These are phyloP conservation scores for Andrographis paniculata DNA, from an alignment of 305 asterid genomes.

Conservation along the genomic window DNA sequence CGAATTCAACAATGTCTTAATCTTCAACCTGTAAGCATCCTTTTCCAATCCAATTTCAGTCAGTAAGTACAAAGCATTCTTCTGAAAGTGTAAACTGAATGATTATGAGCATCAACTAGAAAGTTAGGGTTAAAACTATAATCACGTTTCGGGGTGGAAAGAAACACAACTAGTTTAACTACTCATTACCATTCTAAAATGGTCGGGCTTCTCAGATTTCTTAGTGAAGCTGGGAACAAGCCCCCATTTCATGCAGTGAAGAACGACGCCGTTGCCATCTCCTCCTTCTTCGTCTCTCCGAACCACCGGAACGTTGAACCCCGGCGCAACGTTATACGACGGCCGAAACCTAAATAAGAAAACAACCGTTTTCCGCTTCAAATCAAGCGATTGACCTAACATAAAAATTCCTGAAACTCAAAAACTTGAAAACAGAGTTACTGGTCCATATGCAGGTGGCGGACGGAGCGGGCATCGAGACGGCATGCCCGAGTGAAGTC, in stretches of 20 bases:
- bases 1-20: not conserved
- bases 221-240: conserved; percentile 84
- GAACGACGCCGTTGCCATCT: conserved; percentile 37
- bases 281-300: conserved; percentile 48
- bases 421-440: conserved; percentile 9
- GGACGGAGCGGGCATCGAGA: conserved; percentile 51
- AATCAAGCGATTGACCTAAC: conserved; percentile 2
- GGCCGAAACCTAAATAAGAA: conserved; percentile 53
- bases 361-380: conserved; percentile 3
- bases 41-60: conserved; percentile 1
- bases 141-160: too few relatives aligned
- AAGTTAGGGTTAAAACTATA: too few relatives aligned
- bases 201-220: conserved; percentile 68
- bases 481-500: conserved; percentile 57
- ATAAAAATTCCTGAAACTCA: not conserved
- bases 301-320: conserved; percentile 78
- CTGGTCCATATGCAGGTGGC: conserved; percentile 67
- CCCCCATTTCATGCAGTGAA: conserved; percentile 96
- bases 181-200: conserved; percentile 76
- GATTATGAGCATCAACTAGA: too few relatives aligned
- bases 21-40: not conserved
- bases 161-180: too few relatives aligned
- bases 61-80: not conserved
- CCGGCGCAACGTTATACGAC: conserved; percentile 76
- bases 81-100: not conserved